Evolutionary conservation across 257 asterid genomes (phyloP).

Genomic region (Nemophila menziesii): DNA sequence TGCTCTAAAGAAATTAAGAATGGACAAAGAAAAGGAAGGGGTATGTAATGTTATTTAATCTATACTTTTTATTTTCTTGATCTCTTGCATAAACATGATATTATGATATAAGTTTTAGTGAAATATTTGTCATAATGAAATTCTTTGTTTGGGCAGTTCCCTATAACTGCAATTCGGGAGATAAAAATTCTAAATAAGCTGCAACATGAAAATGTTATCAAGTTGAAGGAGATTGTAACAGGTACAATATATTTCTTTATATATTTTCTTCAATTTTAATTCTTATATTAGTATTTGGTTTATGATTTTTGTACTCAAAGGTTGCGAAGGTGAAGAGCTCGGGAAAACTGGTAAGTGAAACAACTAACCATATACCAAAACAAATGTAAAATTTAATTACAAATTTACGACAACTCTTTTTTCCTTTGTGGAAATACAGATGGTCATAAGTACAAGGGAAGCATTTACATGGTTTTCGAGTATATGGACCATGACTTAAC

Average conservation of each 20-base stretch:
- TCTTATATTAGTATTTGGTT: background rate
- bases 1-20: conserved; percentile 88
- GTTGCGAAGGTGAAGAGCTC: conserved; percentile 59
- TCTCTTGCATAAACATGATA: conserved; percentile 2
- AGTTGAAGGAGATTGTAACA: conserved; percentile 88
- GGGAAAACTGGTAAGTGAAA: conserved; percentile 51
- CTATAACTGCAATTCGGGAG: conserved; percentile 91
- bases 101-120: too few relatives aligned
- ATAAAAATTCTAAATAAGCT: conserved; percentile 84
- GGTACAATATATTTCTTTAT: too few relatives aligned
- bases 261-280: conserved; percentile 6
- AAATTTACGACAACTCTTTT: too few relatives aligned
- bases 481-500: conserved; percentile 98
- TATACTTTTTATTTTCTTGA: conserved; percentile 10
- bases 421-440: conserved; percentile 39
- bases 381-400: conserved; percentile 4
- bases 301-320: conserved; percentile 19
- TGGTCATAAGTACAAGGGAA: conserved; percentile 70
- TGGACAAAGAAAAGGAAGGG: conserved; percentile 99
- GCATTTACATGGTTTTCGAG: conserved; percentile 94
- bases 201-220: conserved; percentile 77
- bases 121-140: conserved; percentile 8
- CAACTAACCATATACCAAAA: background rate
- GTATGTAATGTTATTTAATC: conserved; percentile 33
- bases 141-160: conserved; percentile 47